Evolutionary conservation across 2,329 filamentous ascomycete species (phyloP), one percentile per base, ranked within the genome.

Genomic region (Fusarium oligoseptatum): DNA sequence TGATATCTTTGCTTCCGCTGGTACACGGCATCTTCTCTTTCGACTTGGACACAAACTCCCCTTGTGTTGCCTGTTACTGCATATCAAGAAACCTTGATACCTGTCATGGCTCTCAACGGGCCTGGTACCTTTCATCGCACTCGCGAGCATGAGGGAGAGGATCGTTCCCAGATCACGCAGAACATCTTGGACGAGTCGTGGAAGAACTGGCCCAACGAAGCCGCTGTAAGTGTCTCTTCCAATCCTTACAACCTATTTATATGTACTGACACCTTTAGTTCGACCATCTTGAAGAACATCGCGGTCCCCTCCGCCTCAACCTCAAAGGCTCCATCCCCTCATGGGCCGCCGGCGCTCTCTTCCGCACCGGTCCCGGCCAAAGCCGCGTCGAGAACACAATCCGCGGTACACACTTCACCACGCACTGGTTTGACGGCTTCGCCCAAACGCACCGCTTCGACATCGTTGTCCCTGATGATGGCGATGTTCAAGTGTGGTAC

Each of bases 351-450:
- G 94, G 94, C 1, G 86, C 89, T 2, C 86, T 97, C 1, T 96
- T 92, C 81, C 89, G 94, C 27, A 95, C 92, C 0, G 94, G 94
- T 0, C 93, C 93, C 0, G 93, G 93, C 1, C 87, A 89, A 32
- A 90, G 88, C 80, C 88, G 88, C 41, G 83, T 95, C 4, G 85
- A 91, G n/a, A 80, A 84, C 50, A 91, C 90, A 1, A 82, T 88
- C 3, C 85, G 86, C 4, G 90, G 91, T n/a, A 89, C 86, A 0
- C 91, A 92, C 77, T 85, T 87, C 36, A 86, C 92, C 14, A 89
- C 87, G 1, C 94, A 97, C 81, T 97, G 94, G 94, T 97, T 97
- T 75, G 94, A 97, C 79, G 93, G 93, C 7, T 91, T 95, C 68
- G 88, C 90, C 4, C 89, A 93, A 65, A 86, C 90, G 1, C 93